phyloP scores from a whole-genome alignment of 768 basidiomycete genomes.

The Galerina sulciceps region DNA sequence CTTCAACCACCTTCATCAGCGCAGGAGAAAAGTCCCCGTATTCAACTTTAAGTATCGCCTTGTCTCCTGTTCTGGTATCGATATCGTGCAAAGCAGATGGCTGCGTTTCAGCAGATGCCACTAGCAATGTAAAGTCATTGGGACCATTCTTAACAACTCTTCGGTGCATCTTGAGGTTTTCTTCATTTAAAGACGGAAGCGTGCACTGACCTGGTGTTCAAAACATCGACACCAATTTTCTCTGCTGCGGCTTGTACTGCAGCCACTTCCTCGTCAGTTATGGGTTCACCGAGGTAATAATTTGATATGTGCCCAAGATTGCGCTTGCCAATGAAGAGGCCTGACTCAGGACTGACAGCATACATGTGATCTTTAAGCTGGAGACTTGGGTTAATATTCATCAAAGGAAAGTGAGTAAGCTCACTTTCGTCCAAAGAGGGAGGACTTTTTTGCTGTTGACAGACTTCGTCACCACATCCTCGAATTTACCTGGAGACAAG shows the following conservation, averaged over 20 bases:
- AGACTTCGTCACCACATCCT: slow-evolving; percentile 63
- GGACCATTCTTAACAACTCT: slow-evolving; percentile 75
- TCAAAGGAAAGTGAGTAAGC: slow-evolving; percentile 7
- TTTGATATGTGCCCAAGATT: slow-evolving; percentile 78
- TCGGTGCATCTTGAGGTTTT: background rate
- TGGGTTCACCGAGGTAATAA: slow-evolving; percentile 79
- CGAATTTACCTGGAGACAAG: slow-evolving; percentile 62
- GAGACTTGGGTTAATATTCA: background rate
- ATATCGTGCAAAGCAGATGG: slow-evolving; percentile 49
- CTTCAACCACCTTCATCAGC: slow-evolving; percentile 56
- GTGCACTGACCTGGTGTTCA: slow-evolving; percentile 74
- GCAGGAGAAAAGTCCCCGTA: slow-evolving; percentile 76
- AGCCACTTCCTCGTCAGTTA: slow-evolving; percentile 79
- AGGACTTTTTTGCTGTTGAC: slow-evolving; percentile 57
- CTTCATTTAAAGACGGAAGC: background rate
- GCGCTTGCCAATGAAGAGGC: slow-evolving; percentile 81
- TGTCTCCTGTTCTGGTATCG: slow-evolving; percentile 36
- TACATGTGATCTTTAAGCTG: slow-evolving; percentile 82
- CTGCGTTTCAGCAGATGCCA: slow-evolving; percentile 67
- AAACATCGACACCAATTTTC: slow-evolving; percentile 70
- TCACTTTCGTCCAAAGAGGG: slow-evolving; percentile 66
- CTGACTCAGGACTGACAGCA: slow-evolving; percentile 61
- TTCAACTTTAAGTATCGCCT: slow-evolving; percentile 62
- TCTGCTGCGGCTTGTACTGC: slow-evolving; percentile 78
- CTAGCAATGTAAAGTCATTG: slow-evolving; percentile 66